Evolutionary conservation across 2,329 filamentous ascomycete species (phyloP).

Genomic region (Sarocladium oryzae): DNA sequence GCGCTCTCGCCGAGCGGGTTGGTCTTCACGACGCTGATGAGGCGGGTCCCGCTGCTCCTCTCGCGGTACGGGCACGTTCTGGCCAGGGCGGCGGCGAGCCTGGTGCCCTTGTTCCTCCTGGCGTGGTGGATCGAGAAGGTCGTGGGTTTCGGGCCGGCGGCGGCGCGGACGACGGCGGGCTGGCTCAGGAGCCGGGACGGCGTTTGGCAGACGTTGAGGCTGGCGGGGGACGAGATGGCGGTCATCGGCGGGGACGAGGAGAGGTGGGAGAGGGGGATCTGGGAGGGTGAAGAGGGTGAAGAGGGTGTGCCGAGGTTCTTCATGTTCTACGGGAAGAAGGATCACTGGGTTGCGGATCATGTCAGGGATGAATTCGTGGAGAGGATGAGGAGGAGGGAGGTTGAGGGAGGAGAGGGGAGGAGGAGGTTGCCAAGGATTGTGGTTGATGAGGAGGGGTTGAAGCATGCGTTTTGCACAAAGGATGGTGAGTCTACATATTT

Average conservation of each 20-base stretch:
- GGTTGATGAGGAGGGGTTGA: slow-evolving; percentile 49
- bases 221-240: slow-evolving; percentile 55
- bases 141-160: slow-evolving; percentile 41
- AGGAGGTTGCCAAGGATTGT: slow-evolving; percentile 33
- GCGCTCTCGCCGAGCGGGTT: slow-evolving; percentile 54
- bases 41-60: slow-evolving; percentile 24
- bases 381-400: slow-evolving; percentile 26
- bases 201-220: slow-evolving; percentile 51
- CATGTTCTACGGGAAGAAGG: slow-evolving; percentile 52
- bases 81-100: slow-evolving; percentile 32
- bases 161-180: slow-evolving; percentile 41
- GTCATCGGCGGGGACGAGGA: slow-evolving; percentile 45
- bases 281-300: slow-evolving; percentile 32
- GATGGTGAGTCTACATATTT: slow-evolving; percentile 28
- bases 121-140: slow-evolving; percentile 35
- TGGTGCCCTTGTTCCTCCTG: slow-evolving; percentile 34
- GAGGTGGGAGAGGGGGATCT: slow-evolving; percentile 52
- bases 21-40: slow-evolving; percentile 21
- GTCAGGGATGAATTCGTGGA: slow-evolving; percentile 51
- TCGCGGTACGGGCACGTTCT: slow-evolving; percentile 34
- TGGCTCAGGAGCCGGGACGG: slow-evolving; percentile 53
- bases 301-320: slow-evolving; percentile 40
- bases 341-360: slow-evolving; percentile 56
- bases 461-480: slow-evolving; percentile 53
- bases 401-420: slow-evolving; percentile 31